Conservation (phyloP, 306 rosid species). For the Senna tora region DNA sequence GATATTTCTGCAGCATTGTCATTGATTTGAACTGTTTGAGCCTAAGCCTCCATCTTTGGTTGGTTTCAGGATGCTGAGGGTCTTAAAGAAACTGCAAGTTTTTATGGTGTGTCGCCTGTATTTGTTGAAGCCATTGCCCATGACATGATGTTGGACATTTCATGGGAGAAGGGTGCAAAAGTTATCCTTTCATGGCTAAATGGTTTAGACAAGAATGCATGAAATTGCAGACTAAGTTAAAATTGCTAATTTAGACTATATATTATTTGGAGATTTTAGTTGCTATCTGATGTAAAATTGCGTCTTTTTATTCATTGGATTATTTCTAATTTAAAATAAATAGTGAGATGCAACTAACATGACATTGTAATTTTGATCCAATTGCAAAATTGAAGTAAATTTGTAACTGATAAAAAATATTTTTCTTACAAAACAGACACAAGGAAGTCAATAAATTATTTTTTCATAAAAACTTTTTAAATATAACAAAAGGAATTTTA, state of each 20-base stretch:
- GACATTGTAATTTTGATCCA: conserved; percentile 10
- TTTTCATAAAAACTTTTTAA: too few relatives aligned
- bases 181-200: conserved; percentile 69
- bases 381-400: background rate
- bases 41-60: background rate
- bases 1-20: conserved; percentile 14
- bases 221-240: background rate
- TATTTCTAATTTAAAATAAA: background rate
- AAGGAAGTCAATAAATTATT: too few relatives aligned
- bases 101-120: conserved; percentile 65
- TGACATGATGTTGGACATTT: conserved; percentile 86
- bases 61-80: conserved; percentile 68
- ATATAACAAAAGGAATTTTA: too few relatives aligned
- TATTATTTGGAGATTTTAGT: background rate
- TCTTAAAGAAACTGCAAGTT: conserved; percentile 69
- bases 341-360: background rate
- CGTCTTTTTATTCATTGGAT: background rate
- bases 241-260: too few relatives aligned
- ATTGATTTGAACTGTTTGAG: conserved; percentile 22
- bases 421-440: too few relatives aligned
- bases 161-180: conserved; percentile 79
- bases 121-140: conserved; percentile 71
- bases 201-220: conserved; percentile 34
- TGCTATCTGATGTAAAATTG: background rate
- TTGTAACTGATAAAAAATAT: too few relatives aligned